phyloP scores from a whole-genome alignment of 768 basidiomycete species.

The Podaxis sp. region DNA sequence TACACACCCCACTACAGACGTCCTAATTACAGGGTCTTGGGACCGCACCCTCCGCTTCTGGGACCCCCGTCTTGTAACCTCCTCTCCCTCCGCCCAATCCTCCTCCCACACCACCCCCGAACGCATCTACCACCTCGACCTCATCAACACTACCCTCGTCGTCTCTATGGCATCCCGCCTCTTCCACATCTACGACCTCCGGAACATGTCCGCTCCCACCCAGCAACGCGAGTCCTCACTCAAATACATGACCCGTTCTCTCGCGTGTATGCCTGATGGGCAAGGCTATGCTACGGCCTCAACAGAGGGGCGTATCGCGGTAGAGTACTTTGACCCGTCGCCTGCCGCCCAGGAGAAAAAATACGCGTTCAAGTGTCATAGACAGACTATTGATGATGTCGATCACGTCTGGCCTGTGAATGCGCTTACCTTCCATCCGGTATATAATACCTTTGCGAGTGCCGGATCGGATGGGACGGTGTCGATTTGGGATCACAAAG shows the following conservation, averaged over 20 bases:
- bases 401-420: slow-evolving; percentile 99
- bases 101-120: slow-evolving; percentile 71
- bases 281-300: slow-evolving; percentile 95
- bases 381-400: slow-evolving; percentile 84
- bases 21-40: slow-evolving; percentile 88
- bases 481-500: slow-evolving; percentile 95
- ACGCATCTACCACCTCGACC: slow-evolving; percentile 83
- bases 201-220: slow-evolving; percentile 71
- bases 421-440: slow-evolving; percentile 90
- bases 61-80: slow-evolving; percentile 57
- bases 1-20: slow-evolving; percentile 40
- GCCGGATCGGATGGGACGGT: slow-evolving; percentile 94
- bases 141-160: slow-evolving; percentile 77
- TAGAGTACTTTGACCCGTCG: slow-evolving; percentile 92
- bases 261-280: slow-evolving; percentile 92
- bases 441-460: slow-evolving; percentile 92
- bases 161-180: slow-evolving; percentile 91
- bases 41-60: slow-evolving; percentile 87
- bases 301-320: slow-evolving; percentile 94
- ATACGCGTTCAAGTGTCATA: slow-evolving; percentile 97
- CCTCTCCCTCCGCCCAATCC: slow-evolving; percentile 50
- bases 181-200: slow-evolving; percentile 86
- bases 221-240: slow-evolving; percentile 90
- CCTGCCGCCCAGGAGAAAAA: slow-evolving; percentile 76
- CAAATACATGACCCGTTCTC: slow-evolving; percentile 90